Percentiles rank a stretch among this genome's conserved stretches.
phyloP scores from a whole-genome alignment of 768 basidiomycete genomes.

The Auricularia auricula-judae region DNA sequence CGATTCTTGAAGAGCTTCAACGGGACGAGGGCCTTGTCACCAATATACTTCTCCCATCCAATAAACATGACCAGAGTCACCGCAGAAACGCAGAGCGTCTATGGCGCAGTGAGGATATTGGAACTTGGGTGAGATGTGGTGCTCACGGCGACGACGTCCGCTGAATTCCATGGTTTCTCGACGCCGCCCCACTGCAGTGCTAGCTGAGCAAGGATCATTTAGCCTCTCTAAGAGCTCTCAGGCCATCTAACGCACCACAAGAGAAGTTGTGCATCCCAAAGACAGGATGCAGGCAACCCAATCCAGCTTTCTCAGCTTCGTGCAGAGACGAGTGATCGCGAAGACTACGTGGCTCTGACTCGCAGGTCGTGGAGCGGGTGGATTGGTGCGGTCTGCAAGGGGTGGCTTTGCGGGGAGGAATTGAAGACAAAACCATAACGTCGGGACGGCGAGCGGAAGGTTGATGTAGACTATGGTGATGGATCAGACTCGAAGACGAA shows the following conservation, averaged over 20 bases:
- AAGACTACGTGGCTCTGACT: background rate
- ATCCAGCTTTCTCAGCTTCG: background rate
- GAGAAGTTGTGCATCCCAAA: background rate
- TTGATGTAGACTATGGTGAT: slow-evolving; percentile 18
- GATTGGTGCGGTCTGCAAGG: background rate
- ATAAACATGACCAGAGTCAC: slow-evolving; percentile 20
- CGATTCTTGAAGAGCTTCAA: slow-evolving; percentile 21
- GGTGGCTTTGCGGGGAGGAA: slow-evolving; percentile 12
- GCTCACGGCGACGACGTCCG: background rate
- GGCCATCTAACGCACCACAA: background rate
- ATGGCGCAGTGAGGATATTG: background rate
- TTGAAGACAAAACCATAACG: slow-evolving; percentile 19
- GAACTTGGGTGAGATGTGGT: background rate
- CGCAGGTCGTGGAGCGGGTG: background rate
- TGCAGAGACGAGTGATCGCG: background rate
- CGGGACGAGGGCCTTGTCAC: slow-evolving; percentile 29
- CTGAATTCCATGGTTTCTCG: slow-evolving; percentile 1
- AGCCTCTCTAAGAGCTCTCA: background rate
- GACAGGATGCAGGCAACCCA: background rate
- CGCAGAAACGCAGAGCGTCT: slow-evolving; percentile 2
- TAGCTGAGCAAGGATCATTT: background rate
- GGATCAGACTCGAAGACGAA: no score
- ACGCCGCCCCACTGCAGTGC: slow-evolving; percentile 5
- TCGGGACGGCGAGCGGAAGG: slow-evolving; percentile 17
- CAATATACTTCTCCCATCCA: slow-evolving; percentile 23